Evolutionary conservation across 106 monocot species (phyloP).

Genomic region (Phalaenopsis equestris): DNA sequence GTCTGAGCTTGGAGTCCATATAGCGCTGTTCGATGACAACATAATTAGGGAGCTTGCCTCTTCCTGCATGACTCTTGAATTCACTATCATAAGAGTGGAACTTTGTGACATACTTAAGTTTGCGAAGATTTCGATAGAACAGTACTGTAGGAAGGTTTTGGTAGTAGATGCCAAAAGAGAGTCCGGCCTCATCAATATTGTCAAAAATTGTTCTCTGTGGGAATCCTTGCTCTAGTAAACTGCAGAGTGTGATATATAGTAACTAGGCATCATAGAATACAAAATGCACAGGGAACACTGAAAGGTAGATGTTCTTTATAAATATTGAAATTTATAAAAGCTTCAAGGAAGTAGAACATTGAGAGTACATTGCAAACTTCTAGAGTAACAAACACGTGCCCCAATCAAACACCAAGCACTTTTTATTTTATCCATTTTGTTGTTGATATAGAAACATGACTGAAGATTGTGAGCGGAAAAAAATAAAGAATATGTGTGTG

Average conservation of each 20-base stretch:
- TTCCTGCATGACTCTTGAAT: slow-evolving; percentile 41
- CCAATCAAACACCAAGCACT: too few relatives aligned
- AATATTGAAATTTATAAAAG: too few relatives aligned
- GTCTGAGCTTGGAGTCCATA: slow-evolving; percentile 44
- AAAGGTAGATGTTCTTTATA: too few relatives aligned
- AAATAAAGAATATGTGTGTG: too few relatives aligned
- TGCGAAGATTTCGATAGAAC: slow-evolving; percentile 45
- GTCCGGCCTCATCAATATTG: slow-evolving; percentile 32
- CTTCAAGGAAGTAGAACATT: too few relatives aligned
- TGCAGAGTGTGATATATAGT: neutral
- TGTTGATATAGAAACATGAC: too few relatives aligned
- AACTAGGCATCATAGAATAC: too few relatives aligned
- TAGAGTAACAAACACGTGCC: too few relatives aligned
- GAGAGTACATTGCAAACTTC: too few relatives aligned
- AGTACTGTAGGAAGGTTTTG: slow-evolving; percentile 39
- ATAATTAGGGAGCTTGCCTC: slow-evolving; percentile 65
- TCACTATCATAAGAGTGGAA: slow-evolving; percentile 35
- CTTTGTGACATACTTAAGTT: slow-evolving; percentile 36
- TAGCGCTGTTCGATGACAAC: slow-evolving; percentile 78
- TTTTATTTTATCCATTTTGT: too few relatives aligned
- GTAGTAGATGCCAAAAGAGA: slow-evolving; percentile 40
- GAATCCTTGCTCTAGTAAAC: slow-evolving; percentile 36
- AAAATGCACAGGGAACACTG: too few relatives aligned
- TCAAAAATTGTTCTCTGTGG: slow-evolving; percentile 84
- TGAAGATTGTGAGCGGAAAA: too few relatives aligned